Conservation (phyloP, 352 stramenopile species). For the Thraustochytrium striatum region DNA sequence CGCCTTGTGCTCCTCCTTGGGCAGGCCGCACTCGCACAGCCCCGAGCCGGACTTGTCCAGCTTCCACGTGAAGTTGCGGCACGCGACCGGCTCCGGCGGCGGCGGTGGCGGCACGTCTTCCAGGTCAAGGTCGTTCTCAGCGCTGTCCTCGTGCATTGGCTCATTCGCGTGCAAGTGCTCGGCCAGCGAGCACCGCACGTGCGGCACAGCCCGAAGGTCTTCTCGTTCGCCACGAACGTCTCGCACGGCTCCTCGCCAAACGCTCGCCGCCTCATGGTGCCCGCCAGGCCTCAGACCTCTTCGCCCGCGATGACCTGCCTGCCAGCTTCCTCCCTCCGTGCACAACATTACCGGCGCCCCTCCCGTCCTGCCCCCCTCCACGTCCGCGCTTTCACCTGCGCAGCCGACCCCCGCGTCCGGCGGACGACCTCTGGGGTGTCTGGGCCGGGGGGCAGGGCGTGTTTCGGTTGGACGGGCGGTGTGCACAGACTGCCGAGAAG, state of each 20-base stretch:
- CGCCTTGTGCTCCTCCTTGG: constrained; percentile 20
- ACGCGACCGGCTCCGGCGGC: constrained; percentile 1
- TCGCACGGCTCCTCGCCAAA: background rate
- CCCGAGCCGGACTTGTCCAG: constrained; percentile 12
- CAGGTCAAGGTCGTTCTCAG: background rate
- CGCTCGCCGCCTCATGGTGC: too few relatives aligned
- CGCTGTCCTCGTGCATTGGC: background rate
- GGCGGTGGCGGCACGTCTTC: background rate
- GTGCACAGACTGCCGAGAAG: too few relatives aligned
- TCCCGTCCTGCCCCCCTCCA: too few relatives aligned
- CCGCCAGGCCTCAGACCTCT: too few relatives aligned
- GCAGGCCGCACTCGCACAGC: constrained; percentile 10
- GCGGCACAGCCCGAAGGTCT: constrained; percentile 10
- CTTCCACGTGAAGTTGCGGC: constrained; percentile 31
- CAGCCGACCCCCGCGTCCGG: too few relatives aligned
- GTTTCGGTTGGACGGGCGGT: too few relatives aligned
- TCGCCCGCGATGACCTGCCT: too few relatives aligned
- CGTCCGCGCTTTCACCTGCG: too few relatives aligned
- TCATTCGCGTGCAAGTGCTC: constrained; percentile 4
- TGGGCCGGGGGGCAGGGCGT: too few relatives aligned
- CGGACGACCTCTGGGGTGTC: too few relatives aligned
- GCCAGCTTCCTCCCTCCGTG: too few relatives aligned
- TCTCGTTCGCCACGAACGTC: constrained; percentile 11
- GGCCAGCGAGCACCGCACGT: constrained; percentile 32
- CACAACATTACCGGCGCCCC: too few relatives aligned